Percentiles rank a stretch among this genome's conserved stretches.
phyloP scores from a whole-genome alignment of 176 grass and related monocot genomes.

The Metroxylon sagu region DNA sequence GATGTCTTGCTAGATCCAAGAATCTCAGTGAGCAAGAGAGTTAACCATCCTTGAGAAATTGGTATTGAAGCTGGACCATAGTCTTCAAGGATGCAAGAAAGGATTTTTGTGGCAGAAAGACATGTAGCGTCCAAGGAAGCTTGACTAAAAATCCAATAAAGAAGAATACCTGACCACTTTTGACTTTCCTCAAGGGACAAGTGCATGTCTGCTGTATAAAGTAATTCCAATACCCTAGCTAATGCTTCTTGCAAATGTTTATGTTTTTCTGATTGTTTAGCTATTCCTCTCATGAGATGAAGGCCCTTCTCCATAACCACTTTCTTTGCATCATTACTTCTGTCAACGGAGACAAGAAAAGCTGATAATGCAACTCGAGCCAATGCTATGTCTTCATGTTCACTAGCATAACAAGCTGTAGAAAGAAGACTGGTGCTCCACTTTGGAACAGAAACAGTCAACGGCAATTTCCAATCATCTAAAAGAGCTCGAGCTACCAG shows the following conservation, averaged over 20 bases:
- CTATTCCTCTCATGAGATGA: slow-evolving; percentile 70
- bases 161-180: slow-evolving; percentile 87
- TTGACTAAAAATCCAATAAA: slow-evolving; percentile 78
- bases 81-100: slow-evolving; percentile 78
- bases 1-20: slow-evolving; percentile 54
- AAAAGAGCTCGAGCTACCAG: slow-evolving; percentile 75
- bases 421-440: slow-evolving; percentile 89
- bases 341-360: slow-evolving; percentile 70
- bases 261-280: slow-evolving; percentile 70
- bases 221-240: slow-evolving; percentile 52
- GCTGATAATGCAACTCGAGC: slow-evolving; percentile 75
- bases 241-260: slow-evolving; percentile 71
- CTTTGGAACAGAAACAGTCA: slow-evolving; percentile 63
- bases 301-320: slow-evolving; percentile 77
- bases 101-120: slow-evolving; percentile 60
- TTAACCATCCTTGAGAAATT: slow-evolving; percentile 97
- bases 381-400: slow-evolving; percentile 60
- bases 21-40: slow-evolving; percentile 63
- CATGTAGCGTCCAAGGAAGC: slow-evolving; percentile 61
- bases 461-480: slow-evolving; percentile 52
- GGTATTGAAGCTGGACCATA: slow-evolving; percentile 73
- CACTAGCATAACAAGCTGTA: slow-evolving; percentile 80
- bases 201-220: slow-evolving; percentile 71
- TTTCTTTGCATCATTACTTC: slow-evolving; percentile 68
- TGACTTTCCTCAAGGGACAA: slow-evolving; percentile 86